Conservation (phyloP, 2,329 filamentous ascomycete species). For the Talaromyces pinophilus region DNA sequence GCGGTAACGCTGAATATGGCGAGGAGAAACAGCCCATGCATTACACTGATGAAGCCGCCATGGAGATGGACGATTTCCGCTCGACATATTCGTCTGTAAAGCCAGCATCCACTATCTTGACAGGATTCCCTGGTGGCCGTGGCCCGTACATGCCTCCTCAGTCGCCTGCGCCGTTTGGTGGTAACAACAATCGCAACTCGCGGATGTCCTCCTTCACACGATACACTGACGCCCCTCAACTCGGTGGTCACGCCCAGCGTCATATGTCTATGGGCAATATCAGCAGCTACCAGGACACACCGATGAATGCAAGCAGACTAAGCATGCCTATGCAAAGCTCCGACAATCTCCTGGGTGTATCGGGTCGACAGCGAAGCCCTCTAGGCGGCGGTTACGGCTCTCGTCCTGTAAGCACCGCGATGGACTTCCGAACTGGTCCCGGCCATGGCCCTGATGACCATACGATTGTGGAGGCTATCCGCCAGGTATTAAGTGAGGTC, state of each 20-base stretch:
- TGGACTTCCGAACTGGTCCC: constrained; percentile 59
- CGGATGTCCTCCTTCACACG: constrained; percentile 68
- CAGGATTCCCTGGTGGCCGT: constrained; percentile 70
- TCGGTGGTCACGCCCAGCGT: constrained; percentile 46
- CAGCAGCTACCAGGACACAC: constrained; percentile 48
- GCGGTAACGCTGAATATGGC: constrained; percentile 66
- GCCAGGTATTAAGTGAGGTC: constrained; percentile 78
- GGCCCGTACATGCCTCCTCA: constrained; percentile 77
- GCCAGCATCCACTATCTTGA: constrained; percentile 80
- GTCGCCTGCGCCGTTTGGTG: constrained; percentile 71
- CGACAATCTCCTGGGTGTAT: constrained; percentile 46
- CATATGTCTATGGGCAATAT: constrained; percentile 63
- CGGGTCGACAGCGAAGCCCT: constrained; percentile 49
- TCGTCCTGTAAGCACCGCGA: constrained; percentile 55
- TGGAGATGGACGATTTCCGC: constrained; percentile 96
- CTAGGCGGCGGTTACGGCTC: constrained; percentile 47
- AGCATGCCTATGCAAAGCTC: constrained; percentile 48
- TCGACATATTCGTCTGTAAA: constrained; percentile 93
- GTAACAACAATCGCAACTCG: constrained; percentile 60
- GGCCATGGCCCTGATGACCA: constrained; percentile 71
- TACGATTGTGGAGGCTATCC: constrained; percentile 81
- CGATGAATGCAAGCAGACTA: constrained; percentile 43
- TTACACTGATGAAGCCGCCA: constrained; percentile 73
- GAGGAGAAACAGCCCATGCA: constrained; percentile 61
- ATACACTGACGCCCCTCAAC: constrained; percentile 63